A percentile compares a stretch with the other conserved stretches of the same genome.
Evolutionary conservation across 495 filamentous ascomycete genomes (phyloP).

Genomic region (Lasiosphaeria ovina): DNA sequence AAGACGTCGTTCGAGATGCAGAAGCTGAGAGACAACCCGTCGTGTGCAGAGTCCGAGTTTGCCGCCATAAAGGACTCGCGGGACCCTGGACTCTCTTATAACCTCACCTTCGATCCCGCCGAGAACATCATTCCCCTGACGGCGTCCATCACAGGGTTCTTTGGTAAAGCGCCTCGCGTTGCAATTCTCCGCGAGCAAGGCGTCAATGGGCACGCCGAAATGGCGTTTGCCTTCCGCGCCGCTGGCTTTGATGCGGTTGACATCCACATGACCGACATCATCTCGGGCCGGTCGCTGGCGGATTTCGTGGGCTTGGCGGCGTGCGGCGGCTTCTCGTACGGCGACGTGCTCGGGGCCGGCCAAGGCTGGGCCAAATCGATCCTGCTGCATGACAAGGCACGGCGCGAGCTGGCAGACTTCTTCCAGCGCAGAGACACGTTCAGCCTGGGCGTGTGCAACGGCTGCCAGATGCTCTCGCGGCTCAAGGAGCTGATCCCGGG

Average conservation of each 20-base stretch:
- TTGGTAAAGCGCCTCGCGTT: constrained; percentile 75
- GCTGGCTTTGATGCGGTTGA: constrained; percentile 91
- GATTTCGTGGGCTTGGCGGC: constrained; percentile 86
- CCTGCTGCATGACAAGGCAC: constrained; percentile 73
- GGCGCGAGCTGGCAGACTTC: constrained; percentile 76
- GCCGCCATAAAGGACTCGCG: constrained; percentile 69
- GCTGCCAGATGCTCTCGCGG: constrained; percentile 89
- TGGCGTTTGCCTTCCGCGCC: constrained; percentile 90
- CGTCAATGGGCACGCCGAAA: constrained; percentile 92
- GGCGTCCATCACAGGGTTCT: constrained; percentile 65
- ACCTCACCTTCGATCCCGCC: constrained; percentile 75
- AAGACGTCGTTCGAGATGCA: constrained; percentile 90
- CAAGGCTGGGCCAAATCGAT: constrained; percentile 97
- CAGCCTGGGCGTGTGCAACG: constrained; percentile 93
- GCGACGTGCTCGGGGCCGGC: constrained; percentile 92
- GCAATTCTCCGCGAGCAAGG: constrained; percentile 95
- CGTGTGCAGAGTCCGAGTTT: constrained; percentile 83
- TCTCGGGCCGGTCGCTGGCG: constrained; percentile 71
- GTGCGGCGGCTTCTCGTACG: constrained; percentile 96
- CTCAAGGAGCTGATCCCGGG: constrained; percentile 86
- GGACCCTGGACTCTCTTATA: constrained; percentile 84
- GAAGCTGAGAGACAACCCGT: constrained; percentile 81
- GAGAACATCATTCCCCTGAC: constrained; percentile 71
- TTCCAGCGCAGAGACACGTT: constrained; percentile 90
- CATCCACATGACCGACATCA: constrained; percentile 95